Evolutionary conservation across 2,329 filamentous ascomycete genomes (phyloP).

Genomic region (Colletotrichum sp.): DNA sequence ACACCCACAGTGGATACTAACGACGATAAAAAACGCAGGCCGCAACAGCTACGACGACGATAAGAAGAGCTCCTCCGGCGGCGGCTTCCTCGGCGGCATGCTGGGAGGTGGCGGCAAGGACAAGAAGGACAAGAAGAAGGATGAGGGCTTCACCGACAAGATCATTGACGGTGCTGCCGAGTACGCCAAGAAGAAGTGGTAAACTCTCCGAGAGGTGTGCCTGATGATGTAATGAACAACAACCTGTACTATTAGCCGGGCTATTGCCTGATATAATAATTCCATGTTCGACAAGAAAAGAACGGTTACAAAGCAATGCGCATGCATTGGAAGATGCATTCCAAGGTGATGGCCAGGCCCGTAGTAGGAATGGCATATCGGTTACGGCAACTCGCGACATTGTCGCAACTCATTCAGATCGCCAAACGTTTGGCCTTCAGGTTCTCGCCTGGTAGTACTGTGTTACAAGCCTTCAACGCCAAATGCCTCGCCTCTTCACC

Average conservation of each 20-base stretch:
- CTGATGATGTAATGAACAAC: constrained; percentile 9
- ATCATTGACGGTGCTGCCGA: constrained; percentile 12
- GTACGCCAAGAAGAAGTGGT: constrained; percentile 20
- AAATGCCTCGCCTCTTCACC: neutral
- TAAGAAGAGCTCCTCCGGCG: neutral
- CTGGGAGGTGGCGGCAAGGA: constrained; percentile 12
- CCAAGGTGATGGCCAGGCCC: neutral
- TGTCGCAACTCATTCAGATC: neutral
- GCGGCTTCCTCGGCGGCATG: constrained; percentile 2
- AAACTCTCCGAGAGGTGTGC: neutral
- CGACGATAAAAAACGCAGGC: neutral
- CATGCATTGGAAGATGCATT: neutral
- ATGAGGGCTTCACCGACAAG: constrained; percentile 13
- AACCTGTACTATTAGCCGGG: constrained; percentile 2
- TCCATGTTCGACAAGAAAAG: neutral
- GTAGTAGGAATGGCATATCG: neutral
- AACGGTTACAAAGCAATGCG: neutral
- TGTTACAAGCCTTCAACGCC: constrained; percentile 12
- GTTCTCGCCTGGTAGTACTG: constrained; percentile 4
- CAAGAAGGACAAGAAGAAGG: constrained; percentile 2
- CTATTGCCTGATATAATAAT: neutral
- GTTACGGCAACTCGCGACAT: neutral
- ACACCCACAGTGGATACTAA: neutral
- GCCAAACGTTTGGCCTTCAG: constrained; percentile 1
- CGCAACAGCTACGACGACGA: neutral